A percentile compares a stretch with the other conserved stretches of the same genome.
phyloP scores from a whole-genome alignment of 495 filamentous ascomycete genomes.

The Collariella sp. region DNA sequence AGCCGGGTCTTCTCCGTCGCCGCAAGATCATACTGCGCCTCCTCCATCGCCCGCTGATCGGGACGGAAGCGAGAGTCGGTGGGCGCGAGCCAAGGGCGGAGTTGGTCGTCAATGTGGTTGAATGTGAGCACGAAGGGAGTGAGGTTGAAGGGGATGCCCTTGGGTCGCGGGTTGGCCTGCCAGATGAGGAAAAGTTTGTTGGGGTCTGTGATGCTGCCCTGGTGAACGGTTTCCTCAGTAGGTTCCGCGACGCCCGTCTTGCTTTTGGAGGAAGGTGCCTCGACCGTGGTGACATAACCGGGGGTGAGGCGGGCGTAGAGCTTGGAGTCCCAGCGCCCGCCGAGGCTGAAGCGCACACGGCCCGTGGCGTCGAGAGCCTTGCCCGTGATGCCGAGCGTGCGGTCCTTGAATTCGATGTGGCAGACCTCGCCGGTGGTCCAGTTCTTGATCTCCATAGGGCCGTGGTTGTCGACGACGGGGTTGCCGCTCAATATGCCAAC shows the following conservation, averaged over 20 bases:
- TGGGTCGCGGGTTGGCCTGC: slow-evolving; percentile 74
- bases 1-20: slow-evolving; percentile 90
- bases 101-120: slow-evolving; percentile 71
- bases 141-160: slow-evolving; percentile 88
- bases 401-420: slow-evolving; percentile 87
- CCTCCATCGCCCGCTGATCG: slow-evolving; percentile 98
- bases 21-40: slow-evolving; percentile 87
- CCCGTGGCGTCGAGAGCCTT: slow-evolving; percentile 70
- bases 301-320: slow-evolving; percentile 90
- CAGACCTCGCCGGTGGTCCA: slow-evolving; percentile 88
- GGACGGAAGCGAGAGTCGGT: slow-evolving; percentile 87
- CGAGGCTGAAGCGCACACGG: slow-evolving; percentile 74
- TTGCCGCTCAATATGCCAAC: slow-evolving; percentile 96
- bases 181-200: slow-evolving; percentile 82
- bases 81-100: slow-evolving; percentile 68
- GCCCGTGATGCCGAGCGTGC: slow-evolving; percentile 79
- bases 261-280: slow-evolving; percentile 49
- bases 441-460: slow-evolving; percentile 94
- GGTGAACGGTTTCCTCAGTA: slow-evolving; percentile 25
- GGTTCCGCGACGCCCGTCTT: too few species aligned
- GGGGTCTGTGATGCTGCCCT: slow-evolving; percentile 41
- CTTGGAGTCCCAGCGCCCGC: slow-evolving; percentile 95
- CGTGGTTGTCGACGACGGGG: slow-evolving; percentile 97
- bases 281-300: slow-evolving; percentile 67
- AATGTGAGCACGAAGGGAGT: slow-evolving; percentile 94